These are phyloP conservation scores for Picochlorum costavermella DNA, from an alignment of 139 green algal genomes.

Conservation along the genomic window DNA sequence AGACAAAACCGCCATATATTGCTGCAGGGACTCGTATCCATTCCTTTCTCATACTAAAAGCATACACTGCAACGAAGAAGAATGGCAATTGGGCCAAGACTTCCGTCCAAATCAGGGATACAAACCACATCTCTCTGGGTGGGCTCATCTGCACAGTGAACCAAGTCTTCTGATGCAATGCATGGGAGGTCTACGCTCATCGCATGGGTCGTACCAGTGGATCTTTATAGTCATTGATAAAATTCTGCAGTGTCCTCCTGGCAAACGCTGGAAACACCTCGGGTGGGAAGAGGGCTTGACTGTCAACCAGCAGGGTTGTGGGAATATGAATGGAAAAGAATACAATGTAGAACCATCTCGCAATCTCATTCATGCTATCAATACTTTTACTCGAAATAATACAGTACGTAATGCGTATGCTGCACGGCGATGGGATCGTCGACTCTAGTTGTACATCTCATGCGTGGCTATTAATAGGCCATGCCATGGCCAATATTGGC, in stretches of 20 bases:
- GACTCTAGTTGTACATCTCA: no score
- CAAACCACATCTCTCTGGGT: conserved; percentile 50
- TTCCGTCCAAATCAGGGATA: conserved; percentile 51
- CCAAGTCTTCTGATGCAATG: neutral
- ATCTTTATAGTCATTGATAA: conserved; percentile 35
- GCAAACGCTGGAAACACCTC: neutral
- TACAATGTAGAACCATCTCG: conserved; percentile 1
- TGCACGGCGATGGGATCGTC: no score
- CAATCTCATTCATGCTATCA: no score
- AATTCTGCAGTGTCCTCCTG: conserved; percentile 18
- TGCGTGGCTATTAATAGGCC: no score
- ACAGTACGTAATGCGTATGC: no score
- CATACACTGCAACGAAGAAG: conserved; percentile 63
- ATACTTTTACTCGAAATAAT: no score
- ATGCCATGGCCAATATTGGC: no score
- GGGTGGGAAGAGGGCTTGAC: conserved; percentile 25
- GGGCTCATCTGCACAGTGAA: no score
- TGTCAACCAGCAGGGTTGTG: conserved; percentile 64
- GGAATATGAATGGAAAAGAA: conserved; percentile 70
- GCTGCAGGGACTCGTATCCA: conserved; percentile 68
- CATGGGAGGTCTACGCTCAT: no score
- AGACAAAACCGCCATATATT: conserved; percentile 54
- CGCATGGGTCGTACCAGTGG: conserved; percentile 36
- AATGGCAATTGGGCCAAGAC: conserved; percentile 62
- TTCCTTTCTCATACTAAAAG: conserved; percentile 33